Base-by-base conservation (phyloP, 805 yeast species). In the Maudiozyma barnettii region DNA sequence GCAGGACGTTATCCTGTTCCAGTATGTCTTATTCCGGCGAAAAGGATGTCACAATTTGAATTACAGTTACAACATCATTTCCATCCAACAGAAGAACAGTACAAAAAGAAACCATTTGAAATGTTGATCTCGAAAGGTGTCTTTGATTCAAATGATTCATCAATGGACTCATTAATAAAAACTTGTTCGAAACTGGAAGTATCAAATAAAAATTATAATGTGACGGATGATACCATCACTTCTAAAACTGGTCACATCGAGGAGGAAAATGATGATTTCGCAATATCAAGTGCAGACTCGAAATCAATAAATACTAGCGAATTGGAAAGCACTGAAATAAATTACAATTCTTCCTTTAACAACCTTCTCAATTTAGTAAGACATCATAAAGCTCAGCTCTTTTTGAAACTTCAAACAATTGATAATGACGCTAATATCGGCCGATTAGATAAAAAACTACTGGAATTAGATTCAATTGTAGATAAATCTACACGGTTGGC, bases 1-100 rank as follows among this genome's bases (percentile, higher is more conserved):
- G 46, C 56, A 30, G 49, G 52, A 5, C 33, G 48, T 9, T 57
- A 53, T 33, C 61, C 63, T 2, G 53, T 59, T 14, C 67, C 67
- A 5, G 53, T 60, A 4, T 49, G 57, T 22, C 44, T 63, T 6
- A 59, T 57, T 1, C 64, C 67, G 6, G 60, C 56, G 2, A 58
- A 51, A 33, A 54, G 62, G 44, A 52, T 62, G 52, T 52, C 43
- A 21, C 51, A 53, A 12, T 52, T 62, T 38, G 66, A 64, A 44
- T 31, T 53, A 29, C 39, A 39, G 12, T 40, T 62, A 20, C 51
- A 54, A 42, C 44, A 49, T 39, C 9, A 21, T 23, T 31, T 30
- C 16, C 18, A 10, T 13, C 21, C n/a, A 19, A 29, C n/a, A 9
- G 29, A 18, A 18, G 14, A 38, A 23, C 30, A 36, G n/a, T 9